These are phyloP conservation scores for Colletotrichum cordylinicola DNA, from an alignment of 2,329 filamentous ascomycete species.

Conservation along the genomic window DNA sequence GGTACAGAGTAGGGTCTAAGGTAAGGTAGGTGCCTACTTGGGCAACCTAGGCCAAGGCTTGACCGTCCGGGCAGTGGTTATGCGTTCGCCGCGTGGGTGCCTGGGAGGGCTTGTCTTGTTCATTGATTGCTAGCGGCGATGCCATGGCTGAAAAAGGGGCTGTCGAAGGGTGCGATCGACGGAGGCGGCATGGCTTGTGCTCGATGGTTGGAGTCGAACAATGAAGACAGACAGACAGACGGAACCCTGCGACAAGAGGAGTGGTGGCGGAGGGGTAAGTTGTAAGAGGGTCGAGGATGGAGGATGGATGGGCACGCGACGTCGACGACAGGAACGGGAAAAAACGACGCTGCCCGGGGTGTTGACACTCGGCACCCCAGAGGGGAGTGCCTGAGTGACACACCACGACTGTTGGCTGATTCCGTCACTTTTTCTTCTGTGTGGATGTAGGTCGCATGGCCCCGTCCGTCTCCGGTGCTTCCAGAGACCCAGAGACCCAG, in stretches of 20 bases:
- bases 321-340: neutral
- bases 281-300: neutral
- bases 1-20: too few relatives aligned
- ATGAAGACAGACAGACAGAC: neutral
- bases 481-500: neutral
- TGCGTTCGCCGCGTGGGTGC: neutral
- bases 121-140: neutral
- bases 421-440: neutral
- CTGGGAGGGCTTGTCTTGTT: neutral
- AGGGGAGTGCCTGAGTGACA: neutral
- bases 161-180: neutral
- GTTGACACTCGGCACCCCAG: neutral
- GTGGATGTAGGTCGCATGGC: neutral
- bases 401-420: neutral
- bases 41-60: conserved; percentile 6
- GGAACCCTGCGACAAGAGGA: neutral
- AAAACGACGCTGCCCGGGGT: neutral
- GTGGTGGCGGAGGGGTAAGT: neutral
- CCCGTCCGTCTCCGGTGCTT: neutral
- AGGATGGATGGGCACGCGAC: neutral
- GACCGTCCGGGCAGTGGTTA: conserved; percentile 11
- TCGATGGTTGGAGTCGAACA: neutral
- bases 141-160: neutral
- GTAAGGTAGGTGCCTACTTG: neutral
- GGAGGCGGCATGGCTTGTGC: neutral